These are phyloP conservation scores for Cupressus sempervirens DNA, from an alignment of 75 land plant species.

Conservation along the genomic window DNA sequence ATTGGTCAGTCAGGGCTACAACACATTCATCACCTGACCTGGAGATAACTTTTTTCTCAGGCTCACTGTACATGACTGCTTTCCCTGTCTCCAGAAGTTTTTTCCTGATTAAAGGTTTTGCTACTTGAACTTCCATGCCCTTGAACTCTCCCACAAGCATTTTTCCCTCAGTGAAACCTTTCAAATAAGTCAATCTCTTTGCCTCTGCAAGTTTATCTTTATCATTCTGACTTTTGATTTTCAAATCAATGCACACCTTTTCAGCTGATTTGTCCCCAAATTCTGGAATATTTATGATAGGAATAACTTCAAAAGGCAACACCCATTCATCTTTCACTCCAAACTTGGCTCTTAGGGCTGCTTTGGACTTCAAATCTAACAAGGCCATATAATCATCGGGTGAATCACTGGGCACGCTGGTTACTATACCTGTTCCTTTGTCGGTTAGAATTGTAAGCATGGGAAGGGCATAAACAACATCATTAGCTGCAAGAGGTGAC, in stretches of 20 bases:
- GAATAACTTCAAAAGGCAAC: constrained; percentile 70
- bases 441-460: constrained; percentile 40
- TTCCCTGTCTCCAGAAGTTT: constrained; percentile 46
- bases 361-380: constrained; percentile 69
- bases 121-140: constrained; percentile 70
- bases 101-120: constrained; percentile 61
- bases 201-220: constrained; percentile 46
- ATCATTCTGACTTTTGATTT: constrained; percentile 67
- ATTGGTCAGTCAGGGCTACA: constrained; percentile 90
- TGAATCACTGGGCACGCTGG: constrained; percentile 89
- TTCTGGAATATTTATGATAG: constrained; percentile 81
- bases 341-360: constrained; percentile 61
- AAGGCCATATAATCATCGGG: constrained; percentile 92
- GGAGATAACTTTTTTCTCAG: constrained; percentile 84
- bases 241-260: constrained; percentile 67
- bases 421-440: constrained; percentile 90
- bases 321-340: constrained; percentile 90
- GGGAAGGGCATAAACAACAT: constrained; percentile 52
- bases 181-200: constrained; percentile 69
- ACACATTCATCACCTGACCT: constrained; percentile 96
- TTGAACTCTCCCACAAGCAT: constrained; percentile 70
- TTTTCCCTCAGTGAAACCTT: constrained; percentile 86
- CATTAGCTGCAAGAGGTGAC: constrained; percentile 68
- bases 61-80: constrained; percentile 78
- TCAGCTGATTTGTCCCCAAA: constrained; percentile 78